Percentiles rank a stretch among this genome's conserved stretches.
Evolutionary conservation across 345 rosid species (phyloP).

Genomic region (Syzygium aromaticum): DNA sequence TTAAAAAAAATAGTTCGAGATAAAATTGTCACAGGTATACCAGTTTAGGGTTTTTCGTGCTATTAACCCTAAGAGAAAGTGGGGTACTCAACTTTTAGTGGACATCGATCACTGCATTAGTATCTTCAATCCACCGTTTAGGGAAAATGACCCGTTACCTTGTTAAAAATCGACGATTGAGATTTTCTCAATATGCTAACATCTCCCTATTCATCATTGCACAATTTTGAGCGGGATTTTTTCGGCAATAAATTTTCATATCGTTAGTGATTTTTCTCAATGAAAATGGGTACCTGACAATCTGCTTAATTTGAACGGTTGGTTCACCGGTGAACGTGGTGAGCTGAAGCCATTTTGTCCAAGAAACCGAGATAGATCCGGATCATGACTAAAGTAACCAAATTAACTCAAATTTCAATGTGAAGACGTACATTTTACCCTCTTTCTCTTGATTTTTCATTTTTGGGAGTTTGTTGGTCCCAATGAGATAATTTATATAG

Average conservation of each 20-base stretch:
- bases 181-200: background rate
- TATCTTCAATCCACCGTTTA: background rate
- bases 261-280: background rate
- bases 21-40: no score
- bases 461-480: background rate
- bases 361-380: background rate
- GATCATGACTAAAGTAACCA: background rate
- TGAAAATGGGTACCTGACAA: background rate
- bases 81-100: background rate
- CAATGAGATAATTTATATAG: background rate
- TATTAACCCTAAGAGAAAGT: background rate
- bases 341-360: background rate
- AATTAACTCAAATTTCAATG: background rate
- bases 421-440: background rate
- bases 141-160: background rate
- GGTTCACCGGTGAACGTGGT: background rate
- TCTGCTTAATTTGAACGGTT: rapidly evolving
- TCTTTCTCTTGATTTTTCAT: background rate
- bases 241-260: rapidly evolving
- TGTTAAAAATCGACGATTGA: background rate
- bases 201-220: background rate
- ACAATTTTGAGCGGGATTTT: background rate
- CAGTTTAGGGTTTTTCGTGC: no score
- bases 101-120: background rate
- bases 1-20: no score